These are phyloP conservation scores for Cercospora zeina DNA, from an alignment of 2,329 filamentous ascomycete genomes.

Conservation along the genomic window DNA sequence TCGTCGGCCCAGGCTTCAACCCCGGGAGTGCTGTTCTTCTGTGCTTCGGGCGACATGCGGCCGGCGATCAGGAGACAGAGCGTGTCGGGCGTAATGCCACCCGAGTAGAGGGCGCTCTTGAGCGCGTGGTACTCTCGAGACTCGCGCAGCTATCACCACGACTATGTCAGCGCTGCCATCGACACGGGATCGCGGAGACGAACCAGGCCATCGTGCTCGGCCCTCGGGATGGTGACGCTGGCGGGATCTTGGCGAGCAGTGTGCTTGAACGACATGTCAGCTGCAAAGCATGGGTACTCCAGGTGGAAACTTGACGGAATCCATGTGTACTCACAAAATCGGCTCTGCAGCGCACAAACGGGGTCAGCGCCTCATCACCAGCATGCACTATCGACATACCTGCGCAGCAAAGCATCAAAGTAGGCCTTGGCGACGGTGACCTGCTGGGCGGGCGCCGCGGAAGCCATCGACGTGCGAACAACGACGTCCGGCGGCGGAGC, in stretches of 20 bases:
- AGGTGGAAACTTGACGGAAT: too few relatives aligned
- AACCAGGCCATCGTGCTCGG: conserved; percentile 63
- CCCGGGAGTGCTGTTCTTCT: conserved; percentile 1
- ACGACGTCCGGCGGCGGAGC: neutral
- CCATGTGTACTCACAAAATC: conserved; percentile 34
- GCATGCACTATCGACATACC: conserved; percentile 52
- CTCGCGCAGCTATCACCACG: conserved; percentile 39
- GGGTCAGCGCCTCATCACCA: conserved; percentile 26
- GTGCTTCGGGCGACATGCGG: conserved; percentile 23
- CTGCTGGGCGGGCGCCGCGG: conserved; percentile 22
- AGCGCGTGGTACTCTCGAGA: conserved; percentile 57
- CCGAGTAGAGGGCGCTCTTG: conserved; percentile 52
- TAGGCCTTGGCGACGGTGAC: conserved; percentile 62
- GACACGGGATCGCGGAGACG: conserved; percentile 27
- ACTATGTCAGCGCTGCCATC: conserved; percentile 4
- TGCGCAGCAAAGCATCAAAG: conserved; percentile 62
- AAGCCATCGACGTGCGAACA: conserved; percentile 13
- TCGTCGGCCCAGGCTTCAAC: conserved; percentile 32
- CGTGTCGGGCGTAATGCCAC: conserved; percentile 53
- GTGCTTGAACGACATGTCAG: conserved; percentile 32
- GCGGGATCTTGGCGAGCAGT: conserved; percentile 30
- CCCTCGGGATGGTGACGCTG: conserved; percentile 57
- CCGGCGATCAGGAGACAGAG: conserved; percentile 50
- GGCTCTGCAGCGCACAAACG: conserved; percentile 30
- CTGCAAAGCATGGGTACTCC: conserved; percentile 1